Percentiles rank a stretch among this genome's conserved stretches.
These are phyloP conservation scores for Phaffomyces thermotolerans DNA, from an alignment of 805 yeast species.

Conservation along the genomic window DNA sequence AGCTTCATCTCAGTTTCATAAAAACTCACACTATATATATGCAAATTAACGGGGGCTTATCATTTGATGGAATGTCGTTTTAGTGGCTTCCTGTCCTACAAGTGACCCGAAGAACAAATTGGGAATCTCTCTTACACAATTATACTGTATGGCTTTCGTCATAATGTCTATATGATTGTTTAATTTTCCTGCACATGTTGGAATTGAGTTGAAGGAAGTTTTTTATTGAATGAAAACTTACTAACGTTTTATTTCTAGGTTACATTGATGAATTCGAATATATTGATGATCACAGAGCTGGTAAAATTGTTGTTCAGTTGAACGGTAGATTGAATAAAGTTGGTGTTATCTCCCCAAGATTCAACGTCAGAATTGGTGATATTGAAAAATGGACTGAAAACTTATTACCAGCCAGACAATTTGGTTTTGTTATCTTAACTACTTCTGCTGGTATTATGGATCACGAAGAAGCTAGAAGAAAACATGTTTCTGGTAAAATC, in stretches of 20 bases:
- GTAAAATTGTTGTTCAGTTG: slow-evolving; percentile 91
- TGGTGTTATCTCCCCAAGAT: slow-evolving; percentile 98
- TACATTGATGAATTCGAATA: slow-evolving; percentile 98
- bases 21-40: not conserved
- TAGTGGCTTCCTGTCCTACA: slow-evolving; percentile 96
- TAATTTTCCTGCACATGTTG: slow-evolving; percentile 28
- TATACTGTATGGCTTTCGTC: slow-evolving; percentile 4
- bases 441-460: slow-evolving; percentile 99
- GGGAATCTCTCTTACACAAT: slow-evolving; percentile 31
- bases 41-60: slow-evolving; percentile 71
- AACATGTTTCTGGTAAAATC: slow-evolving; percentile 98
- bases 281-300: slow-evolving; percentile 98
- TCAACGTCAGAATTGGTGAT: slow-evolving; percentile 91
- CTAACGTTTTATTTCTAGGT: slow-evolving; percentile 10
- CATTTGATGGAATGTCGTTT: slow-evolving; percentile 93
- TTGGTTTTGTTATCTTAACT: slow-evolving; percentile 95
- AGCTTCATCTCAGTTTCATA: not conserved
- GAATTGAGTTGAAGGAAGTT: not conserved
- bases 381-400: slow-evolving; percentile 98
- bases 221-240: not conserved
- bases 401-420: slow-evolving; percentile 98
- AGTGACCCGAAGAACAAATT: slow-evolving; percentile 77
- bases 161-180: slow-evolving; percentile 21
- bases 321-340: slow-evolving; percentile 98
- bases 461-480: slow-evolving; percentile 99